Conservation (phyloP, 805 yeast genomes). For the Kluyveromyces dobzhanskii region DNA sequence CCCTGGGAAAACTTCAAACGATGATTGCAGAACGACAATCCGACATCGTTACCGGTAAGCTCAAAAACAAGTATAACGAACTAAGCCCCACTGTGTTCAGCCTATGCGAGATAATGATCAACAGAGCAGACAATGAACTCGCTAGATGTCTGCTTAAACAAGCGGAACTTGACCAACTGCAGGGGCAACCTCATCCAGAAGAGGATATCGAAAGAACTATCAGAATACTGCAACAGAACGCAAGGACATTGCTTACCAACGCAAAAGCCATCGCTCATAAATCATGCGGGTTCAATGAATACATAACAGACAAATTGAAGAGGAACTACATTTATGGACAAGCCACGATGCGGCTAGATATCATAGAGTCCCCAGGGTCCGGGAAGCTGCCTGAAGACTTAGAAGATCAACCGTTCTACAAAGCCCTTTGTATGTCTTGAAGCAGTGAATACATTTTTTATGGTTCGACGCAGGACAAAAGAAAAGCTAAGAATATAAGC, state of each 20-base stretch:
- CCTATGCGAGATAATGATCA: conserved; percentile 18
- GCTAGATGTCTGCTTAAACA: conserved; percentile 15
- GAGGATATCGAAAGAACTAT: conserved; percentile 7
- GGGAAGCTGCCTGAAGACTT: conserved; percentile 9
- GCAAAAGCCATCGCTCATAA: conserved; percentile 19
- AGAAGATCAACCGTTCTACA: conserved; percentile 19
- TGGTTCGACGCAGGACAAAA: too few relatives aligned
- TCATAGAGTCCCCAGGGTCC: conserved; percentile 7
- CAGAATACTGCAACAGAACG: conserved; percentile 19
- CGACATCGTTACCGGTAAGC: conserved; percentile 8
- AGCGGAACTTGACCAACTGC: not conserved
- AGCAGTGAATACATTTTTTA: too few relatives aligned
- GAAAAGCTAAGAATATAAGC: too few relatives aligned
- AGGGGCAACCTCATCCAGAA: not conserved
- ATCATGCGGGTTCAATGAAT: conserved; percentile 26
- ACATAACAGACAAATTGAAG: conserved; percentile 22
- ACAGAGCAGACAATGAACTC: conserved; percentile 21
- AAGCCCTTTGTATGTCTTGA: not conserved
- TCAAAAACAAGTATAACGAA: conserved; percentile 11
- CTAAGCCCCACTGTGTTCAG: conserved; percentile 21
- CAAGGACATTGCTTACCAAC: conserved; percentile 16
- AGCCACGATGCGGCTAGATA: conserved; percentile 14
- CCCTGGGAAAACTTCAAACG: conserved; percentile 11
- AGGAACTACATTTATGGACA: conserved; percentile 23
- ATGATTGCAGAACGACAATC: conserved; percentile 11